Base-by-base conservation (phyloP, 352 stramenopile genomes). In the Globisporangium radiosum region DNA sequence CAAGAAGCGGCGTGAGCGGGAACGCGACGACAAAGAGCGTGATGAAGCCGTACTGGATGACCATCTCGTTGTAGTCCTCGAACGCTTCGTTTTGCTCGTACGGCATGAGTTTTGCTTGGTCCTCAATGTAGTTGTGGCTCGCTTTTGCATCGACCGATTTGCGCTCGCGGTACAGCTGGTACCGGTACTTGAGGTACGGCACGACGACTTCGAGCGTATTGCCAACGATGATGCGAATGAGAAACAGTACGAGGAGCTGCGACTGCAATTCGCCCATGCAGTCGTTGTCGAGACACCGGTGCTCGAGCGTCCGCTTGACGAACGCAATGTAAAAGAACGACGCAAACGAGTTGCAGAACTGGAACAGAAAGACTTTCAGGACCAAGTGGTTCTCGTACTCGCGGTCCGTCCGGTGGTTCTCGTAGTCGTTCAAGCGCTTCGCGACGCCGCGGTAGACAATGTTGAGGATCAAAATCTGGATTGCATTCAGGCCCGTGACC, bases 301-400 rank as follows among this genome's bases (percentile, higher is more conserved):
- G 57, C 54, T 91, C 76, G 0, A 69, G 62, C 4, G 45, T 38
- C 7, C 59, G 54, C 66, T 92, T 92, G 6, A 91, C 37, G 54
- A 92, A 94, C 14, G 78, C 85, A 36, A 94, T 98, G 75, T 98
- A 99, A 68, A 98, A 98, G 45, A 98, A 92, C 25, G 91, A 97
- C n/a, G 92, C 90, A 59, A 98, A 98, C 59, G 96, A 98, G 80
- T 97, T 98, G 63, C 96, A 96, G 64, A 99, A 99, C 66, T 97
- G 87, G 70, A 99, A 99, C 42, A 98, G 72, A 60, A 99, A 98
- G 9, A 98, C 95, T 76, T 99, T 99, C 72, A 97, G 93, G 57
- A 98, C 98, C 58, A 99, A 76, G 56, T 92, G 71, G 63, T 96
- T 96, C 54, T 94, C 77, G 67, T 94, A 96, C 64, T 92, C 79